phyloP scores from a whole-genome alignment of 192 early-diverging fungal genomes.

The Coemansia sp. region DNA sequence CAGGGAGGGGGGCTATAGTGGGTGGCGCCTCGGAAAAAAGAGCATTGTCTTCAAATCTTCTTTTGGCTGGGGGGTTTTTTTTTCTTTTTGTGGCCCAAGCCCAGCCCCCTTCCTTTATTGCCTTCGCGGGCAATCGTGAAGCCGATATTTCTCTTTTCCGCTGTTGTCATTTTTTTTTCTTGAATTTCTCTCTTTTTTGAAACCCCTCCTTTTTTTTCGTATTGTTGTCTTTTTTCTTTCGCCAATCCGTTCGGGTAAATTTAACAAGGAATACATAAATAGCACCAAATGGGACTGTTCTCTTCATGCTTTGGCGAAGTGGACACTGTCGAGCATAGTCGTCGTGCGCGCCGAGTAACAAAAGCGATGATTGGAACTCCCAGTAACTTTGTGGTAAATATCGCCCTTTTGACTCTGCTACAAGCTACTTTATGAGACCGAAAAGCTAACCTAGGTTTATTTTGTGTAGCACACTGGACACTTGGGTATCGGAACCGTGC shows the following conservation, averaged over 20 bases:
- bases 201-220: neutral
- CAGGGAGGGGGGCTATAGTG: neutral
- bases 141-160: neutral
- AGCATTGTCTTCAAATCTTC: neutral
- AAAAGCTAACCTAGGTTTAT: neutral
- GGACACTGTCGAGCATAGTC: constrained; percentile 15
- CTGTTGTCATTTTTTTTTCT: constrained; percentile 1
- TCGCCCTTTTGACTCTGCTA: neutral
- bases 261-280: neutral
- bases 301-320: constrained; percentile 49
- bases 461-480: constrained; percentile 51
- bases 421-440: neutral
- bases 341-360: constrained; percentile 30
- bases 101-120: neutral
- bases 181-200: neutral
- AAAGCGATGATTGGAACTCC: constrained; percentile 54
- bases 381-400: constrained; percentile 52
- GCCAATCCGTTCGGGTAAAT: neutral
- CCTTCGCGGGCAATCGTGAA: neutral
- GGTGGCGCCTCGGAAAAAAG: neutral
- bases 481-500: constrained; percentile 47
- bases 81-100: neutral
- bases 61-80: neutral
- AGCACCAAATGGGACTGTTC: constrained; percentile 42
- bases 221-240: neutral